Percentiles rank a stretch among this genome's conserved stretches.
Evolutionary conservation across 2,329 filamentous ascomycete genomes (phyloP).

Genomic region (Diaporthe australafricana): DNA sequence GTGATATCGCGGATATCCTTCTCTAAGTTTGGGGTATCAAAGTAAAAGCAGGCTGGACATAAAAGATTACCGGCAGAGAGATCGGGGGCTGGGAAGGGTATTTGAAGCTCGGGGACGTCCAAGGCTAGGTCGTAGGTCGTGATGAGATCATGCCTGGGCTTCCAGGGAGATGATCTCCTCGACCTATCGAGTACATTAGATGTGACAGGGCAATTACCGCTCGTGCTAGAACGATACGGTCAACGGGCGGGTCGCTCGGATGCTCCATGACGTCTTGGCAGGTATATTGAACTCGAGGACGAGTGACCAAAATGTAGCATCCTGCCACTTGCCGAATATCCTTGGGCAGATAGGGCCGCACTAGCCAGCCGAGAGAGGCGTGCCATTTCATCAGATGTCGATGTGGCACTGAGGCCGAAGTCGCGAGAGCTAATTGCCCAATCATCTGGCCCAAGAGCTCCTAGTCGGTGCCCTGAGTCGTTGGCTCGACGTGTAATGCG

Average conservation of each 20-base stretch:
- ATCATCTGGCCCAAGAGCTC: not conserved
- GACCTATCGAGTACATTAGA: slow-evolving; percentile 11
- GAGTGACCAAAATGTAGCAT: not conserved
- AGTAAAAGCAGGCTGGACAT: not conserved
- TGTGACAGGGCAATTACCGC: not conserved
- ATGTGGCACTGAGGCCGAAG: slow-evolving; percentile 20
- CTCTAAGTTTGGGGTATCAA: slow-evolving; percentile 26
- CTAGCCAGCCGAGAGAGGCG: slow-evolving; percentile 9
- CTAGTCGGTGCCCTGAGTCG: slow-evolving; percentile 3
- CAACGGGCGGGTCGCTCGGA: slow-evolving; percentile 10
- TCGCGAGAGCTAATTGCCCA: slow-evolving; percentile 24
- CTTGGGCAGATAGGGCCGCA: not conserved
- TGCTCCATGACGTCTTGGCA: slow-evolving; percentile 33
- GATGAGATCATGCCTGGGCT: slow-evolving; percentile 30
- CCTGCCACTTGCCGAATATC: not conserved
- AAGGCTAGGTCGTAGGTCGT: not conserved
- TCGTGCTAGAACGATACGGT: not conserved
- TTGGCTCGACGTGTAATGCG: slow-evolving; percentile 9
- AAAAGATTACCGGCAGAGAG: no score
- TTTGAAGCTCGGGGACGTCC: slow-evolving; percentile 18
- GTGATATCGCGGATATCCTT: slow-evolving; percentile 17
- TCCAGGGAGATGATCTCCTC: not conserved
- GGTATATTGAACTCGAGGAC: not conserved
- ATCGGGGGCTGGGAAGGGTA: slow-evolving; percentile 16
- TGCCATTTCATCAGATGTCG: not conserved